Evolutionary conservation across 2,329 filamentous ascomycete genomes (phyloP).

Genomic region (Orbilia brochopaga): DNA sequence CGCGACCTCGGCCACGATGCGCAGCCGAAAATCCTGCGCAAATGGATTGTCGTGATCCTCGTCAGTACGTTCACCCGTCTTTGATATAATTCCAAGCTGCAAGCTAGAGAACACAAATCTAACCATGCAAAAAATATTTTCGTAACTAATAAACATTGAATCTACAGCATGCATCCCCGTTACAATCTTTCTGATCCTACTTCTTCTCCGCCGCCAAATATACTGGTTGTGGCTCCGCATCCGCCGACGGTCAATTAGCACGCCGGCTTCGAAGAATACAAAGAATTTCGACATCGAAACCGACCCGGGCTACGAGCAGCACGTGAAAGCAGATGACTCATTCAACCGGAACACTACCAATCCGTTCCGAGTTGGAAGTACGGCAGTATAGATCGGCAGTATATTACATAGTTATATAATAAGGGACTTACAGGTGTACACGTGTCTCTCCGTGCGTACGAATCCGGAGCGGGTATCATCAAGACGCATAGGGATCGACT

Average conservation of each 20-base stretch:
- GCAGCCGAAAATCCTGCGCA: constrained; percentile 14
- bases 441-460: too few relatives aligned
- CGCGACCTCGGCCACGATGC: constrained; percentile 37
- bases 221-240: constrained; percentile 25
- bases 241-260: constrained; percentile 21
- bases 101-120: too few relatives aligned
- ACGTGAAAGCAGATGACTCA: constrained; percentile 25
- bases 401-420: too few relatives aligned
- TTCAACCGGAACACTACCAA: constrained; percentile 27
- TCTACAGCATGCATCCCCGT: constrained; percentile 26
- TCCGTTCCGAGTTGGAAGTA: constrained; percentile 27
- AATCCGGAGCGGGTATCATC: too few relatives aligned
- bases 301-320: constrained; percentile 2
- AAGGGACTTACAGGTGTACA: too few relatives aligned
- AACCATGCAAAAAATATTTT: too few relatives aligned
- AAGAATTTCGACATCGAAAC: constrained; percentile 8
- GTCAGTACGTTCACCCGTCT: constrained; percentile 29
- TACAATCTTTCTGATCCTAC: constrained; percentile 14
- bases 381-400: neutral
- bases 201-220: constrained; percentile 26
- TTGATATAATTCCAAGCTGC: too few relatives aligned
- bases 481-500: too few relatives aligned
- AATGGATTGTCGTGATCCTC: constrained; percentile 25
- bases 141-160: neutral
- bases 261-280: constrained; percentile 24